Conservation (phyloP, 441 rosid genomes). For the Croton laevigatus region DNA sequence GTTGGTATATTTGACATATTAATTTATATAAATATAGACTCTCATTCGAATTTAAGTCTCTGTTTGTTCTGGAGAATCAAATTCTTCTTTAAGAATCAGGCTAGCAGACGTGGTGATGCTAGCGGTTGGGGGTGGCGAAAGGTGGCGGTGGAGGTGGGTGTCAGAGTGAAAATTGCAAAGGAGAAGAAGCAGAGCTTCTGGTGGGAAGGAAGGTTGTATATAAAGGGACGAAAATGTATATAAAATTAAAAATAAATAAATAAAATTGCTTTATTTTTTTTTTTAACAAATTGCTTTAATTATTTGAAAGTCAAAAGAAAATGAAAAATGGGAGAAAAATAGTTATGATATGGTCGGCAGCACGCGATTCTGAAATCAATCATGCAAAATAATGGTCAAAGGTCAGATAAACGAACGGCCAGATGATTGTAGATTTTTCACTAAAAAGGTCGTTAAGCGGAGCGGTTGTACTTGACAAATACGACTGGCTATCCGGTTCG, state of each 20-base stretch:
- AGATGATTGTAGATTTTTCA: slow-evolving; percentile 2
- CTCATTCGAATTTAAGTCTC: slow-evolving; percentile 11
- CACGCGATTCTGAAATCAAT: slow-evolving; percentile 16
- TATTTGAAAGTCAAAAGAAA: background rate
- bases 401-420: slow-evolving; percentile 25
- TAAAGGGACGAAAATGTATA: background rate
- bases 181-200: background rate
- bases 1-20: slow-evolving; percentile 53
- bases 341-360: slow-evolving; percentile 18
- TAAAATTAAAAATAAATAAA: no score
- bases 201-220: background rate
- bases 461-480: background rate
- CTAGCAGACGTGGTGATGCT: no score
- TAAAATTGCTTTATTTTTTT: background rate
- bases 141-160: background rate
- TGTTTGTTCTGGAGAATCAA: background rate
- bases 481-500: background rate
- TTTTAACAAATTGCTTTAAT: background rate
- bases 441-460: background rate
- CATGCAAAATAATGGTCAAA: slow-evolving; percentile 11
- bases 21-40: background rate
- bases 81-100: background rate
- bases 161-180: background rate
- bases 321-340: background rate
- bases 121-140: background rate